Base-by-base conservation (phyloP, 257 asterid genomes). In the Salvia miltiorrhiza region DNA sequence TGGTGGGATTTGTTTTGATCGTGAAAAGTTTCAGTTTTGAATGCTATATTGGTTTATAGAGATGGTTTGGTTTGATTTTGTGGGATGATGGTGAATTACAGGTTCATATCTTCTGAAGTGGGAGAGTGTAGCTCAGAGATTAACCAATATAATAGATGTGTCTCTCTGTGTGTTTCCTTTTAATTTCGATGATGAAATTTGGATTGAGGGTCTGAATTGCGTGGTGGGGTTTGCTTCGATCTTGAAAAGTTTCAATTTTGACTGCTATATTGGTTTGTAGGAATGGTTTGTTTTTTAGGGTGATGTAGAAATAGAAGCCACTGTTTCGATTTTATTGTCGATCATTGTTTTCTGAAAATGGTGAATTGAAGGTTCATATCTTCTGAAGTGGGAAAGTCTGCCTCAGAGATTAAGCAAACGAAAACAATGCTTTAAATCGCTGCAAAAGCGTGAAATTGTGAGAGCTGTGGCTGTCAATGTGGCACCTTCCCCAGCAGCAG, bases 401-500 rank as follows among this genome's bases (percentile, higher is more conserved):
- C 87, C 89, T 52, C 71, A 17, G 62, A 80, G 75, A 74, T 80
- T 76, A 59, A 72, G 16, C 70, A 72, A 78, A 63, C 85, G 64
- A 45, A 77, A 73, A 67, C 78, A 77, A 69, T 73, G 80, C 81
- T 72, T 75, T 48, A 1, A 73, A 68, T 78, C 87, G 56, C 74
- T 78, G 41, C 76, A 83, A 81, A 82, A 82, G 50, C 21, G 62
- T 16, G 73, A 67, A 40, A 53, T 57, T 32, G 87, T 91, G 65
- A 89, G 71, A 80, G 93, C 97, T 44, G 96, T 86, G 76, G 88
- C 92, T 21, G 76, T 80, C 79, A 77, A 96, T 3, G 87, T 80
- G 65, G 87, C 86, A n/a, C 82, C 97, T 58, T 73, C 90, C 48
- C 75, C 90, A 13, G 60, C 81, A 67, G 89, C 82, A 59, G 90